phyloP scores from a whole-genome alignment of 2,329 filamentous ascomycete genomes.

The Aureobasidium sp. region DNA sequence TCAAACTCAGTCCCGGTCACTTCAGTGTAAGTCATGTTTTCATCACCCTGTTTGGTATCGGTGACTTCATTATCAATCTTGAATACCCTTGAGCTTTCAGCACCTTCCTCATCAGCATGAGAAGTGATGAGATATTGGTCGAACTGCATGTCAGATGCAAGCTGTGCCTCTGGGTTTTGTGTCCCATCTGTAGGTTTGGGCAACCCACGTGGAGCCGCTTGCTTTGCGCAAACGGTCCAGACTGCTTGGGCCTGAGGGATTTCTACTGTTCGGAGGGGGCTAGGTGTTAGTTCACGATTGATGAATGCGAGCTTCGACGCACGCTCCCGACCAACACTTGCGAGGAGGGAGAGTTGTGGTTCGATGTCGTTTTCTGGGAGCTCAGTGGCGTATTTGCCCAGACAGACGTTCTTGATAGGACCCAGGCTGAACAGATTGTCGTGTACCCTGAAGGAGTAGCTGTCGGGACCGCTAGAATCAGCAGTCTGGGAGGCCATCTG shows the following conservation, averaged over 20 bases:
- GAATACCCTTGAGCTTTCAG: slow-evolving; percentile 73
- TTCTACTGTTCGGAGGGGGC: slow-evolving; percentile 60
- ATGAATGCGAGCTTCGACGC: slow-evolving; percentile 67
- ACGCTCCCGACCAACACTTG: slow-evolving; percentile 55
- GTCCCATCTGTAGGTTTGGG: slow-evolving; percentile 40
- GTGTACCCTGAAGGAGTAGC: slow-evolving; percentile 67
- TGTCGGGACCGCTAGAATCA: slow-evolving; percentile 48
- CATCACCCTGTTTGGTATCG: slow-evolving; percentile 57
- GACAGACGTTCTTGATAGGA: slow-evolving; percentile 67
- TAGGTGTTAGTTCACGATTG: slow-evolving; percentile 69
- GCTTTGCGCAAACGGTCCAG: slow-evolving; percentile 60
- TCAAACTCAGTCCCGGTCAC: slow-evolving; percentile 86
- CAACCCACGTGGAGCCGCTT: slow-evolving; percentile 31
- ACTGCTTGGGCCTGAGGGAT: slow-evolving; percentile 67
- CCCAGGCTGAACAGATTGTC: slow-evolving; percentile 72
- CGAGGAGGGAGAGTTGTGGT: slow-evolving; percentile 45
- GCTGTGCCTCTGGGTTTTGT: slow-evolving; percentile 32
- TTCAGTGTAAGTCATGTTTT: slow-evolving; percentile 29
- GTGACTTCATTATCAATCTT: slow-evolving; percentile 49
- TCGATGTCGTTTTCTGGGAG: slow-evolving; percentile 24
- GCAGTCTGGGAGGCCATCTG: slow-evolving; percentile 29
- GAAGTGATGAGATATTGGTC: slow-evolving; percentile 80
- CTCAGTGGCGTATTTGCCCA: slow-evolving; percentile 49
- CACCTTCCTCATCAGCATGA: slow-evolving; percentile 57
- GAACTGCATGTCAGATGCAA: slow-evolving; percentile 51